A percentile compares a stretch with the other conserved stretches of the same genome.
phyloP scores from a whole-genome alignment of 495 filamentous ascomycete species.

The Tuber microsphaerosporum region DNA sequence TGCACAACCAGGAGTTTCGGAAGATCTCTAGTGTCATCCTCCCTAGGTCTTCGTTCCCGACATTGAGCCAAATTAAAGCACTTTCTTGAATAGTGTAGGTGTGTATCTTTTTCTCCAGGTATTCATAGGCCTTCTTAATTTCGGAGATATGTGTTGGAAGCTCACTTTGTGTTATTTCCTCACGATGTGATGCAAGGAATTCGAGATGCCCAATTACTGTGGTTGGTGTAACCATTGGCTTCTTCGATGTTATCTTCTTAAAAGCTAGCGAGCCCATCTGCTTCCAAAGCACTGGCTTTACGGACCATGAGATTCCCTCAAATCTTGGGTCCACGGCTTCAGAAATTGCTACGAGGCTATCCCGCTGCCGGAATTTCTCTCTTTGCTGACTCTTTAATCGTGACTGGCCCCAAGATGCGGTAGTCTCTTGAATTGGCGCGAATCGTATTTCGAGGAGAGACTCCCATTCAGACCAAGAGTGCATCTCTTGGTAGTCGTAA shows the following conservation, averaged over 20 bases:
- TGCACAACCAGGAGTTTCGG: slow-evolving; percentile 26
- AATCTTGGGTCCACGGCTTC: slow-evolving; percentile 14
- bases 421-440: slow-evolving; percentile 12
- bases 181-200: slow-evolving; percentile 24
- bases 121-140: slow-evolving; percentile 22
- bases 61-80: slow-evolving; percentile 34
- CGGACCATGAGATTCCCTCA: slow-evolving; percentile 31
- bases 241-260: neutral
- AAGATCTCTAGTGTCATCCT: slow-evolving; percentile 13
- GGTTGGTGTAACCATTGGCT: slow-evolving; percentile 8
- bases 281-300: slow-evolving; percentile 19
- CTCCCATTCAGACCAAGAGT: slow-evolving; percentile 14
- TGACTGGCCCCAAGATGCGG: neutral
- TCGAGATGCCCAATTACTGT: slow-evolving; percentile 26
- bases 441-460: slow-evolving; percentile 9
- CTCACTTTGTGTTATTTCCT: slow-evolving; percentile 15
- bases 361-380: neutral
- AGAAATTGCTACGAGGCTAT: slow-evolving; percentile 17
- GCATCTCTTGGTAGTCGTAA: slow-evolving; percentile 26
- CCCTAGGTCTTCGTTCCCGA: slow-evolving; percentile 11
- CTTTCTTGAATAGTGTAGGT: slow-evolving; percentile 2
- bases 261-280: slow-evolving; percentile 15
- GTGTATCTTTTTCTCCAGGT: slow-evolving; percentile 19
- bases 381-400: neutral
- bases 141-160: slow-evolving; percentile 19